Evolutionary conservation across 2,329 filamentous ascomycete genomes (phyloP), one percentile per base, ranked within the genome.

Genomic region (Fusarium devonianum): DNA sequence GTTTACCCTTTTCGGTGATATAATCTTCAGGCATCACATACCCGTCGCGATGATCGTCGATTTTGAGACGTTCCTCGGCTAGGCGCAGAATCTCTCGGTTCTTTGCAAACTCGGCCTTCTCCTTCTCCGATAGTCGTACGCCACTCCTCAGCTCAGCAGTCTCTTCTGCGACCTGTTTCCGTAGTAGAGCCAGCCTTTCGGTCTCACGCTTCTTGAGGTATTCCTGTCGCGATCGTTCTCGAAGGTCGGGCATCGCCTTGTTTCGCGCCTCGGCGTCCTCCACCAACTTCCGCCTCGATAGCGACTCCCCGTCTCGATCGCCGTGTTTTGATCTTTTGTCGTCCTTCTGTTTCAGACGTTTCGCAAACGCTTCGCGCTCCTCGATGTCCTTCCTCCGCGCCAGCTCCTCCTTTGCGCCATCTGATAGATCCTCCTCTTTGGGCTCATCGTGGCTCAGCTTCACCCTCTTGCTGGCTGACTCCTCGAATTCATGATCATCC

Each of bases 11-110:
- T 69, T 95, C 92, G 0, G 90, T 96, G 55, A 96, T 93, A 68
- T 96, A 96, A 69, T 97, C 92, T 58, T 97, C 92, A 0, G 93
- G 94, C 76, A 99, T 87, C 59, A 87, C 82, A 73, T 97, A 99
- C 2, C 93, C 93, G 74, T 97, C 92, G 14, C 87, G 83, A 69
- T 96, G 86, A 62, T 97, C 93, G 68, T 97, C 92, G 57, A 99
- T 96, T 32, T 84, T 83, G 45, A 93, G 76, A 16, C 93, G 82
- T 69, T 95, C 91, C 72, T 97, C 90, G 1, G 91, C 90, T 30
- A 96, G 78, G 25, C 87, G 81, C 30, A 96, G 73, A 18, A 92
- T 79, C 71, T 97, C 90, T 34, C 90, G 79, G 67, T 97, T 97
- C 67, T 90, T 87, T 3, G 88, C 87, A 69, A 99, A 97, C 56